Evolutionary conservation across 2,329 filamentous ascomycete genomes (phyloP), one percentile per base, ranked within the genome.

Genomic region (Colletotrichum limetticola): DNA sequence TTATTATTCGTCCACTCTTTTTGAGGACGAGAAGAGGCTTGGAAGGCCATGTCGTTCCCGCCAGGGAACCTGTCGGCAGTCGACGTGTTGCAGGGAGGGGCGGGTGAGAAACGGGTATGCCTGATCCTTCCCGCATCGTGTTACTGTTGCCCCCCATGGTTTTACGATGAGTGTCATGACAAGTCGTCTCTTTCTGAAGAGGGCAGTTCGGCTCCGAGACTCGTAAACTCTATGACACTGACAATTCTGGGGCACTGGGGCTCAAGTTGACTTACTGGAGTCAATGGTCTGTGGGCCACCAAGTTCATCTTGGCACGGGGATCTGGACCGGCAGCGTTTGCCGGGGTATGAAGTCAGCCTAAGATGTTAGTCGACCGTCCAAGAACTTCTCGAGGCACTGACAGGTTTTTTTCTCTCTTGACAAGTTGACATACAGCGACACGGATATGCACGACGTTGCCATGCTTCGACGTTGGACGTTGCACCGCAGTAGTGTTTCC

Each of bases 191-290:
- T 46, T 68, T 35, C 37, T 58, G 4, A 5, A 53, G 16, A 26
- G 22, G 68, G 64, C 35, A 68, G 57, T 30, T 68, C 64, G 68
- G 68, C 49, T 16, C 64, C 65, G 64, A 68, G 58, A 22, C 8
- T 26, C n/a, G 49, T 52, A 52, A 22, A 61, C 58, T 24, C 4
- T 37, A 46, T 49, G 24, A 46, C 37, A n/a, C 24, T 55, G 52
- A 12, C 16, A 6, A 46, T 49, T 35, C 24, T 61, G 22, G 35
- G 14, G 32, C 22, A 11, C 6, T 42, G 22, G 32, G 11, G 16
- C 6, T 42, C 6, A 42, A 19, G 37, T 26, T 37, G 22, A 26
- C 12, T 42, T 42, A 42, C 37, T 42, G 37, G 37, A 42, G 14
- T 42, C 14, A 19, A 19, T 42, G 57, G 35, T 16, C 22, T 26